A percentile compares a stretch with the other conserved stretches of the same genome.
These are phyloP conservation scores for Lycium ferocissimum DNA, from an alignment of 257 asterid species.

Conservation along the genomic window DNA sequence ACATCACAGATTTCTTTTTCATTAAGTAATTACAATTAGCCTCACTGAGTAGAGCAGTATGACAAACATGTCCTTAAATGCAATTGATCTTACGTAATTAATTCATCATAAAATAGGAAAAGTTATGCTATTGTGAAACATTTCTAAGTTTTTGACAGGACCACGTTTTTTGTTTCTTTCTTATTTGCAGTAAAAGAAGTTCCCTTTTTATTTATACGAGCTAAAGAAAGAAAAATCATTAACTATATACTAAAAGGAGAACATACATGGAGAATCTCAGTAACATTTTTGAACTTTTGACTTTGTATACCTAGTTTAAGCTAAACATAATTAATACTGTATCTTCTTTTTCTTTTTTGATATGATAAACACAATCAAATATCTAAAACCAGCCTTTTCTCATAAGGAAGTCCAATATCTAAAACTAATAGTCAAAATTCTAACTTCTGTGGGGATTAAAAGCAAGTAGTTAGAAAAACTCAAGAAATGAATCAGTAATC, in stretches of 20 bases:
- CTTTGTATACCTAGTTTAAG: neutral
- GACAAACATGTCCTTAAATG: neutral
- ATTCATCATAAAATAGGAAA: neutral
- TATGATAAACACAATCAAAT: neutral
- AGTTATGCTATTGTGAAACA: neutral
- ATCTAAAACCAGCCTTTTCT: neutral
- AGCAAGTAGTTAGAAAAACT: neutral
- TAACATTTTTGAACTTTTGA: neutral
- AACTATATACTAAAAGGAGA: neutral
- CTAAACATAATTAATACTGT: neutral
- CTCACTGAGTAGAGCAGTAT: neutral
- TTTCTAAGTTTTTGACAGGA: neutral
- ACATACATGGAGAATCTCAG: neutral
- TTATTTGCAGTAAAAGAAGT: neutral
- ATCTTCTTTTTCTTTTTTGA: neutral
- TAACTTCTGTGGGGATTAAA: neutral
- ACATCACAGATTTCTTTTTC: neutral
- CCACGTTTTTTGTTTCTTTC: neutral
- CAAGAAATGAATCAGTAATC: neutral
- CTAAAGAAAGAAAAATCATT: neutral
- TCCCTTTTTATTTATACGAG: neutral
- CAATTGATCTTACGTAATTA: neutral
- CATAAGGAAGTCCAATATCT: neutral
- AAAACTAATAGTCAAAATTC: neutral
- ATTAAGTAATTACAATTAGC: neutral